Percentiles rank a stretch among this genome's conserved stretches.
Evolutionary conservation across 805 yeast genomes (phyloP).

Genomic region (Metschnikowia henanensis): DNA sequence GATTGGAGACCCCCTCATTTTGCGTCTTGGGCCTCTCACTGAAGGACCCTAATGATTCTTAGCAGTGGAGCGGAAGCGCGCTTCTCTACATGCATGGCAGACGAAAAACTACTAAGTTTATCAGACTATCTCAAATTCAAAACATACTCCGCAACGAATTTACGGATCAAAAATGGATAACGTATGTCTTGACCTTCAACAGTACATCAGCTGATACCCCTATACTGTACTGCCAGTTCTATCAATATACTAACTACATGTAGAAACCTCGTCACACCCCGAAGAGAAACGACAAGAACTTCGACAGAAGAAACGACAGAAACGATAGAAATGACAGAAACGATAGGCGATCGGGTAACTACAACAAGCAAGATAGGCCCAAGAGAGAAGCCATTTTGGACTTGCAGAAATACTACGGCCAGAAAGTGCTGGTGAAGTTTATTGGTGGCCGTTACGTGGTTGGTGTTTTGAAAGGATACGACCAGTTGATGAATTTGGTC

Average conservation of each 20-base stretch:
- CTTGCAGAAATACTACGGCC: slow-evolving; percentile 72
- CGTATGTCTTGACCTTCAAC: slow-evolving; percentile 11
- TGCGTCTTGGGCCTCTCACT: too few relatives aligned
- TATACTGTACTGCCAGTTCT: background rate
- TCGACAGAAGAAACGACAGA: slow-evolving; percentile 11
- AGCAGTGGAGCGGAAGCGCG: too few relatives aligned
- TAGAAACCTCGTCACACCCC: slow-evolving; percentile 15
- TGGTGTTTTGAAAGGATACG: slow-evolving; percentile 83
- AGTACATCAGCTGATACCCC: background rate
- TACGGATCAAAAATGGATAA: slow-evolving; percentile 14
- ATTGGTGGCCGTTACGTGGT: slow-evolving; percentile 83
- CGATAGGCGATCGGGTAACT: slow-evolving; percentile 12
- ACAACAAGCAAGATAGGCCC: slow-evolving; percentile 57
- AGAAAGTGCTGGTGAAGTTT: slow-evolving; percentile 72
- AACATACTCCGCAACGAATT: background rate
- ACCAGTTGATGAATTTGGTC: slow-evolving; percentile 77
- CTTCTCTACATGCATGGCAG: too few relatives aligned
- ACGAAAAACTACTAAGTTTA: background rate
- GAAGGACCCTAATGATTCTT: too few relatives aligned
- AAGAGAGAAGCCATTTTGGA: slow-evolving; percentile 89
- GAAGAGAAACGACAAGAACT: slow-evolving; percentile 11
- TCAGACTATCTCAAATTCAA: background rate
- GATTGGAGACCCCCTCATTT: too few relatives aligned
- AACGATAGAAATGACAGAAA: slow-evolving; percentile 12
- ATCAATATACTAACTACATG: slow-evolving; percentile 10